phyloP scores from a whole-genome alignment of 345 rosid species.

The Hibiscus mutabilis region DNA sequence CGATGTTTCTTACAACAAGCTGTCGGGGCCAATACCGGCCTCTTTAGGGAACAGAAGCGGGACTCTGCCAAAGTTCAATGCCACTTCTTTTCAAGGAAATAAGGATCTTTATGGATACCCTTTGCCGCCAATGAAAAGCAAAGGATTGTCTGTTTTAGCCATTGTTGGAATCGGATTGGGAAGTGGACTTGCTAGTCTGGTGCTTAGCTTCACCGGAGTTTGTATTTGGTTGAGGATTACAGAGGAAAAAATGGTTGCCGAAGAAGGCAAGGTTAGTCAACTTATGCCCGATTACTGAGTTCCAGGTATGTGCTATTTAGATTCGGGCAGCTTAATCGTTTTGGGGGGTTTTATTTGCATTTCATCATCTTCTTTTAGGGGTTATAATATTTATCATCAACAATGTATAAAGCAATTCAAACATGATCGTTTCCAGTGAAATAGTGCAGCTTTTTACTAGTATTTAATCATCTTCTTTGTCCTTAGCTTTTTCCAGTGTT shows the following conservation, averaged over 20 bases:
- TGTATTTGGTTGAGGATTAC: slow-evolving; percentile 70
- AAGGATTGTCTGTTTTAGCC: slow-evolving; percentile 68
- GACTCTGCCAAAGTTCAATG: slow-evolving; percentile 61
- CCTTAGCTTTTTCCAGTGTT: background rate
- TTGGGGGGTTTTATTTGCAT: background rate
- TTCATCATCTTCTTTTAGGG: background rate
- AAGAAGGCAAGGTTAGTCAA: slow-evolving; percentile 58
- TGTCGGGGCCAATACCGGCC: slow-evolving; percentile 72
- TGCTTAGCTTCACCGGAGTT: slow-evolving; percentile 83
- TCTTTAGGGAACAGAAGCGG: slow-evolving; percentile 62
- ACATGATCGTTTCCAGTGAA: background rate
- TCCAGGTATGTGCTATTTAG: background rate
- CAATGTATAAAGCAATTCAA: slow-evolving; percentile 25
- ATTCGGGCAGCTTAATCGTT: background rate
- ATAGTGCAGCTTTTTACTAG: slow-evolving; percentile 1
- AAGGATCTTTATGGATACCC: slow-evolving; percentile 86
- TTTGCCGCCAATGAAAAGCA: slow-evolving; percentile 50
- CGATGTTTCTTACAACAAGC: slow-evolving; percentile 64
- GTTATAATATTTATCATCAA: background rate
- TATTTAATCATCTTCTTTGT: background rate
- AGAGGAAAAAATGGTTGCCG: slow-evolving; percentile 53
- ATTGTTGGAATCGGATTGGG: slow-evolving; percentile 97
- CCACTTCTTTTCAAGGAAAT: slow-evolving; percentile 65
- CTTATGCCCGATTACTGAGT: slow-evolving; percentile 57
- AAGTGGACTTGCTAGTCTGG: slow-evolving; percentile 81